Evolutionary conservation across 371 early-diverging fungal species (phyloP).

Genomic region (Rhizopus delemar): DNA sequence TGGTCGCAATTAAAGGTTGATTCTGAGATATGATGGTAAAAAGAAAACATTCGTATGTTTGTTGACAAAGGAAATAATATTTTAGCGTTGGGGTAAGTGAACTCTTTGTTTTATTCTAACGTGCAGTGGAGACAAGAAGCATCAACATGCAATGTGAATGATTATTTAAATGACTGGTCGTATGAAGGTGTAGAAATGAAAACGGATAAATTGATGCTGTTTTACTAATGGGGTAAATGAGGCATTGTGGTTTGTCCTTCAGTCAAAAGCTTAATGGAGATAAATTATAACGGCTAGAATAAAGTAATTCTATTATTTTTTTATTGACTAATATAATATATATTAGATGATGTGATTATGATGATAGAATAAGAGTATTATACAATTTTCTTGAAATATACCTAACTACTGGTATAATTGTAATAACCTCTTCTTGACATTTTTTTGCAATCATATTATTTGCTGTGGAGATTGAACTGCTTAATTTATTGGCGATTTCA

Average conservation of each 20-base stretch:
- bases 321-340: conserved; percentile 12
- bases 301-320: conserved; percentile 14
- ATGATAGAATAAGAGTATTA: conserved; percentile 13
- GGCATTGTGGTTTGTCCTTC: conserved; percentile 16
- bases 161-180: too few relatives aligned
- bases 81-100: too few relatives aligned
- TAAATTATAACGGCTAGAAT: conserved; percentile 10
- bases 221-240: conserved; percentile 14
- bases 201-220: too few relatives aligned
- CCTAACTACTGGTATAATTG: conserved; percentile 12
- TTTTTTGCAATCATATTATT: conserved; percentile 22
- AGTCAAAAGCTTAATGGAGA: conserved; percentile 11
- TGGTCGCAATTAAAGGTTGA: too few relatives aligned
- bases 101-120: too few relatives aligned
- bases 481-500: conserved; percentile 17
- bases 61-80: too few relatives aligned
- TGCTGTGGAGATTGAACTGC: conserved; percentile 19
- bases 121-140: too few relatives aligned
- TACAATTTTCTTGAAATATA: conserved; percentile 15
- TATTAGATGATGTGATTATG: conserved; percentile 16
- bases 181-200: too few relatives aligned
- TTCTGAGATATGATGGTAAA: too few relatives aligned
- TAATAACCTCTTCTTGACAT: conserved; percentile 16
- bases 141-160: too few relatives aligned
- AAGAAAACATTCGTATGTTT: too few relatives aligned